Evolutionary conservation across 495 filamentous ascomycete genomes (phyloP), one percentile per base, ranked within the genome.

Genomic region (Aspergillus olivimuriae): DNA sequence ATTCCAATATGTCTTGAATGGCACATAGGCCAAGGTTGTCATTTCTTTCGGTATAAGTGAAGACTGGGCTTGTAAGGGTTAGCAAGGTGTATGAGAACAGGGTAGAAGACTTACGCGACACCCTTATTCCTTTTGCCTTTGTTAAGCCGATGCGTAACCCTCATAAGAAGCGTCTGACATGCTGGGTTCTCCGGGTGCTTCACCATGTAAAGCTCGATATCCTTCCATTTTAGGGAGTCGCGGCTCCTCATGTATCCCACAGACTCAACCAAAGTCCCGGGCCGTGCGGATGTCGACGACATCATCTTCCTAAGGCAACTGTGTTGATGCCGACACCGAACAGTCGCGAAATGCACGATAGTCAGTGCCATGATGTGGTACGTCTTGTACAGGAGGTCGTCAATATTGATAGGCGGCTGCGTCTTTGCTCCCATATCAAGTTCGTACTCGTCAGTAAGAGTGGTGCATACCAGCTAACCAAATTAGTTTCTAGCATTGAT

Each of bases 301-400:
- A 60, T 60, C 37, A 56, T 60, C 46, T 60, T 60, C 36, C 43
- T 9, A 14, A 60, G 51, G n/a, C 43, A 54, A 22, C 45, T 60
- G 11, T 50, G 9, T 44, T 60, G 36, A 19, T 51, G 35, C 31
- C 43, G 26, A 47, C 22, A 42, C 9, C 48, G 50, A 8, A 50
- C 39, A 10, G 46, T 56, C n/a, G 20, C 50, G 43, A 40, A 60
- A 60, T 6, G 24, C 18, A 17, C 51, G 28, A 39, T 16, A 24
- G 28, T 41, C 9, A 39, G 12, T 2, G 34, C 39, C 10, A 59
- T 28, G 5, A 51, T 36, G 45, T 59, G 35, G 36, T 52, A 37
- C 11, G 47, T 53, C 5, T 26, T 44, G 20, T 46, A 51, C 4
- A 59, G 41, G 6, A 59, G 40, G 32, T 53, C 43, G 28, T 59